Evolutionary conservation across 495 filamentous ascomycete genomes (phyloP).

Genomic region (Hypomontagnella submonticulosa): DNA sequence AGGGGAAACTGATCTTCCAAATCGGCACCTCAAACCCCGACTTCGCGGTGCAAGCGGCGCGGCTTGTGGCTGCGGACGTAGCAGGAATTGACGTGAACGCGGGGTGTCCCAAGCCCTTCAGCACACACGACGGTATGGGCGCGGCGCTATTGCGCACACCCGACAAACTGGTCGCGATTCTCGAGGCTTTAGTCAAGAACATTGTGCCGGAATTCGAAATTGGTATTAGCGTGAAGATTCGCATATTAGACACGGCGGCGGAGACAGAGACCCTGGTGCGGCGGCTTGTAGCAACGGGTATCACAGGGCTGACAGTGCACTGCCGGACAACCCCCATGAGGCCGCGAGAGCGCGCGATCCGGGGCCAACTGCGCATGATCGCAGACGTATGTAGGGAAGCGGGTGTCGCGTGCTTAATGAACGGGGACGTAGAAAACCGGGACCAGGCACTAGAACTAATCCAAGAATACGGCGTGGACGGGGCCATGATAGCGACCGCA

Average conservation of each 20-base stretch:
- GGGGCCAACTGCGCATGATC: conserved; percentile 86
- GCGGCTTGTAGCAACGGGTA: conserved; percentile 81
- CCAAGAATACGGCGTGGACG: conserved; percentile 82
- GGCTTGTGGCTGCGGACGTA: conserved; percentile 84
- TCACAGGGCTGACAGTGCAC: conserved; percentile 91
- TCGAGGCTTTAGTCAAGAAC: conserved; percentile 81
- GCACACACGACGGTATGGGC: conserved; percentile 91
- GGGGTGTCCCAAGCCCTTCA: conserved; percentile 97
- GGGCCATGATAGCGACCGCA: conserved; percentile 94
- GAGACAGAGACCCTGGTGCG: conserved; percentile 79
- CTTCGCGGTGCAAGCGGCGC: conserved; percentile 83
- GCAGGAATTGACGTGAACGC: conserved; percentile 96
- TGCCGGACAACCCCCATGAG: conserved; percentile 97
- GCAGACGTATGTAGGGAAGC: conserved; percentile 77
- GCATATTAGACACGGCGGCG: conserved; percentile 79
- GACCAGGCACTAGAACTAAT: conserved; percentile 75
- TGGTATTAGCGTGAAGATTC: conserved; percentile 95
- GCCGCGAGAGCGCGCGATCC: conserved; percentile 84
- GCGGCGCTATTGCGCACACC: conserved; percentile 86
- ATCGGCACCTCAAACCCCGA: conserved; percentile 86
- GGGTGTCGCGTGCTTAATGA: conserved; percentile 92
- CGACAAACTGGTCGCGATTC: conserved; percentile 81
- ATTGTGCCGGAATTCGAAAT: conserved; percentile 80
- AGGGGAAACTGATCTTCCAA: conserved; percentile 82
- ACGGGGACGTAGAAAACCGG: conserved; percentile 84